These are phyloP conservation scores for Hypericum perforatum DNA, from an alignment of 345 rosid genomes.

Conservation along the genomic window DNA sequence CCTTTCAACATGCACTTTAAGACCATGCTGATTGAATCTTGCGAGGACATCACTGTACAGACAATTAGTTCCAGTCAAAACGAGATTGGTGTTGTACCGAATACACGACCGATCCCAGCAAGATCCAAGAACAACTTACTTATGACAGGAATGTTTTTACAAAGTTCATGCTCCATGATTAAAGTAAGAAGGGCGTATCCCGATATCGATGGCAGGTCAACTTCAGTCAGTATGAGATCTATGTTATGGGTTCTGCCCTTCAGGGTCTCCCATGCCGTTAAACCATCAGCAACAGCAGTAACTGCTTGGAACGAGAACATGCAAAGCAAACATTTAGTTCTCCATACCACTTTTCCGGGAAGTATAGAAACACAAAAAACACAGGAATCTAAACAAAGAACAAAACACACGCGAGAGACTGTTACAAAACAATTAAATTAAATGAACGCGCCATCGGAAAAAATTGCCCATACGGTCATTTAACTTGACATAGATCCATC, in stretches of 20 bases:
- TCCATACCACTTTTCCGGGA: background rate
- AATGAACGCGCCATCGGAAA: too few relatives aligned
- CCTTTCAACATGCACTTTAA: constrained; percentile 8
- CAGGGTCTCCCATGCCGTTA: constrained; percentile 7
- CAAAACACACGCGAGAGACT: too few relatives aligned
- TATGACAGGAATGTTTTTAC: constrained; percentile 5
- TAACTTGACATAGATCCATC: too few relatives aligned
- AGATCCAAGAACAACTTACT: background rate
- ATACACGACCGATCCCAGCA: background rate
- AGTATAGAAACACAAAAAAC: background rate
- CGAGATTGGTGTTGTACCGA: background rate
- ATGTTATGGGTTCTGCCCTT: constrained; percentile 3
- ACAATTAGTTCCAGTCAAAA: background rate
- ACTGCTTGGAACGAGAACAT: background rate
- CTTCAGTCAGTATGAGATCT: constrained; percentile 7
- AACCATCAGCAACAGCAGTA: constrained; percentile 3
- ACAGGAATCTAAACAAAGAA: too few relatives aligned
- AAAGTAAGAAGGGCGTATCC: constrained; percentile 2
- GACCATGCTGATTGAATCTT: constrained; percentile 6
- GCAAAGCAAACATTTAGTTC: too few relatives aligned
- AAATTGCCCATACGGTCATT: too few relatives aligned
- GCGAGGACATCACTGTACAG: constrained; percentile 10
- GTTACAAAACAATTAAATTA: too few relatives aligned
- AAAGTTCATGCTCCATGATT: constrained; percentile 1
- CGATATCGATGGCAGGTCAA: constrained; percentile 2